Base-by-base conservation (phyloP, 1,284 basidiomycete genomes). In the Mycena sp. region DNA sequence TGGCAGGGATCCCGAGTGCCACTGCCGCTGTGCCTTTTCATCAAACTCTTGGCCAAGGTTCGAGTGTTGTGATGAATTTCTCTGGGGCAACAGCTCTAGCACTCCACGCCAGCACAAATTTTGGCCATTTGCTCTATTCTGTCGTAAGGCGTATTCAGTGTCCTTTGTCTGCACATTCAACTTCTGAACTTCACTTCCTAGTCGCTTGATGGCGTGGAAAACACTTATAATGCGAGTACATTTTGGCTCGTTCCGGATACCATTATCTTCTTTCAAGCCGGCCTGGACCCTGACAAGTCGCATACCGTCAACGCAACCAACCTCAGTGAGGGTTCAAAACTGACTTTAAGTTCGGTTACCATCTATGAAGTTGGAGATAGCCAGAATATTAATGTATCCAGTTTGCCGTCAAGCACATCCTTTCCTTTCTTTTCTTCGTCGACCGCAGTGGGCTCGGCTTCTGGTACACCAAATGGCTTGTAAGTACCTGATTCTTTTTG, bases 221-320 rank as follows among this genome's bases (percentile, higher is more conserved):
- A 53, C 23, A 49, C 37, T 35, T 58, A 40, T 23, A 63, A 63
- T 29, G 61, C 17, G 16, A 63, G 61, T 43, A 58, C 61, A 9
- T 35, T 46, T 19, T 63, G 55, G 50, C 61, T 63, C 1, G 55
- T 54, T 2, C 23, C 49, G 10, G 19, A 58, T 19, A 54, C 61
- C 6, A 29, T 43, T 35, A 26, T 58, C n/a, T 63, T 48, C 43
- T 49, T 58, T 19, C 55, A 58, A 49, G 29, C 55, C 3, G 61
- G 55, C n/a, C 54, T 63, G 23, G 56, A 63, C 40, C 32, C 50
- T 7, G 30, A 19, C 4, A 53, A 21, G 25, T 48, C 21, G 30
- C 43, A 63, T n/a, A 53, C 23, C 3, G 23, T 63, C 25, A 54
- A 63, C 25, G 38, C 51, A n/a, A 58, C 35, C 10, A 62, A 62